Evolutionary conservation across 2,329 filamentous ascomycete species (phyloP), one percentile per base, ranked within the genome.

Genomic region (Verticillium tricorpus): DNA sequence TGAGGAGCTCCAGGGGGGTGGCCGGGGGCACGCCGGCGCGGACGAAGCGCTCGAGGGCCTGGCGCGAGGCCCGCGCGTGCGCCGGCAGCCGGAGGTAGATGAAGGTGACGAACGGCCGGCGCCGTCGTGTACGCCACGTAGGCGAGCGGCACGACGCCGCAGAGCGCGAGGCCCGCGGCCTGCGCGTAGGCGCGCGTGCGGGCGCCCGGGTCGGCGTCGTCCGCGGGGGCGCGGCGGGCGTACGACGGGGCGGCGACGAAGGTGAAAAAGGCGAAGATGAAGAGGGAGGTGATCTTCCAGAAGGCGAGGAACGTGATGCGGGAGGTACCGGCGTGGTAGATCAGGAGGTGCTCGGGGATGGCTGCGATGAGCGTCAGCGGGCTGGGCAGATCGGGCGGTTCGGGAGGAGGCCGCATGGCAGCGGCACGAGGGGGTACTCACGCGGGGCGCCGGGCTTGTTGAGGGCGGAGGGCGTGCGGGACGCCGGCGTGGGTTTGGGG

Each of bases 241-340:
- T 87, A 88, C 22, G 80, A 76, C 0, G 89, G 90, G 0, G 84
- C 85, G 58, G 88, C 80, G 31, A 92, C 76, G 59, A 89, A 75
- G 66, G 80, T 82, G 68, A 91, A 91, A 67, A 89, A 85, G 25
- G 81, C 82, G 61, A 89, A 89, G 45, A 90, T 74, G 64, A 92
- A 85, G 50, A 95, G 81, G 3, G 89, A 88, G 1, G 87, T 87
- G 61, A 94, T 76, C 69, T 92, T 92, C 64, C 91, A 73, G 70
- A 87, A 84, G 57, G 89, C 90, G 56, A 94, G 76, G 66, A 90
- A 88, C 7, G 87, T 85, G 34, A 85, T 89, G 62, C 85, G 82
- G 9, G 82, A 82, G 0, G 85, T 89, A 59, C 91, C 90, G 60
- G 87, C 87, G 75, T 93, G 89, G 74, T 91, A 96, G 64, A 96